These are phyloP conservation scores for Lentinula aciculospora DNA, from an alignment of 768 basidiomycete genomes.

Conservation along the genomic window DNA sequence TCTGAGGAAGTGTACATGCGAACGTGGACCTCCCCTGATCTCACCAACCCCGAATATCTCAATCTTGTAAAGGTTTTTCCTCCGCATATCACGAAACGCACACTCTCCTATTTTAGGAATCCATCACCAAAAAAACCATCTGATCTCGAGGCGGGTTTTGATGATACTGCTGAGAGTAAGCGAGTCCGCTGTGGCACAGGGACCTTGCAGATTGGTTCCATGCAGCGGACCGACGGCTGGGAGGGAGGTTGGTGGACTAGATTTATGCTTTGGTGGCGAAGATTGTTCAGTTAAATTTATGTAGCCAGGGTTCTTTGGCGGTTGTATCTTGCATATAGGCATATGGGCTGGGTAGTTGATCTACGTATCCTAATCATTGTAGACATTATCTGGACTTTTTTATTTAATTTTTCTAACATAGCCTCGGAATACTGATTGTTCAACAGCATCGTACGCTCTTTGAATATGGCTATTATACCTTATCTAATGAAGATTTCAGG, in stretches of 20 bases:
- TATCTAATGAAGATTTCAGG: neutral
- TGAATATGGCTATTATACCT: neutral
- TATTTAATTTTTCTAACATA: neutral
- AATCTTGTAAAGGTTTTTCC: conserved; percentile 73
- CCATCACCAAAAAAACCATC: conserved; percentile 17
- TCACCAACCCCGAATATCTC: conserved; percentile 69
- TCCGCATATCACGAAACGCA: conserved; percentile 60
- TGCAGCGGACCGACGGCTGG: conserved; percentile 58
- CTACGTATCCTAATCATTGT: neutral
- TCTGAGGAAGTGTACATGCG: conserved; percentile 53
- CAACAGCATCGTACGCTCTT: neutral
- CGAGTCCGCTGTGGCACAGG: conserved; percentile 78
- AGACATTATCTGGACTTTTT: neutral
- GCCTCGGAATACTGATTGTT: neutral
- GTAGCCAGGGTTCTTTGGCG: neutral
- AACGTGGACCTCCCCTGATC: conserved; percentile 77
- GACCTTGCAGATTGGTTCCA: conserved; percentile 69
- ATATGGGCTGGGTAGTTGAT: neutral
- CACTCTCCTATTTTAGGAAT: conserved; percentile 68
- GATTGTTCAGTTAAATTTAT: conserved; percentile 58
- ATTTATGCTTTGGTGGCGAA: conserved; percentile 75
- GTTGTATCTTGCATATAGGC: neutral
- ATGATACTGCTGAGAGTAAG: conserved; percentile 45
- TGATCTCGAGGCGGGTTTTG: conserved; percentile 71
- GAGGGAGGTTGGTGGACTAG: conserved; percentile 77